phyloP scores from a whole-genome alignment of 768 basidiomycete genomes.

The Pleurotus sapidus region DNA sequence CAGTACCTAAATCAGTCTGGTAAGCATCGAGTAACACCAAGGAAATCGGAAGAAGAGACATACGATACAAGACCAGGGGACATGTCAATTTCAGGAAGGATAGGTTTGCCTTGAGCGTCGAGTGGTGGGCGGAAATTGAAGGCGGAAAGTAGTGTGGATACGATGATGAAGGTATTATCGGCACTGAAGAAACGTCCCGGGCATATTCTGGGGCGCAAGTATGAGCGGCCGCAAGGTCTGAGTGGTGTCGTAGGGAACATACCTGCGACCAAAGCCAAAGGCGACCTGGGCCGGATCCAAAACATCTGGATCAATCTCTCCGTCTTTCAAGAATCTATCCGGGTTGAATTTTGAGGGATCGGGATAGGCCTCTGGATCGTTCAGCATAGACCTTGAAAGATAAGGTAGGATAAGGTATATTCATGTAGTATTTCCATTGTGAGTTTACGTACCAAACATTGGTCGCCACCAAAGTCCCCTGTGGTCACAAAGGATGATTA shows the following conservation, averaged over 20 bases:
- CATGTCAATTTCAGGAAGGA: slow-evolving; percentile 1
- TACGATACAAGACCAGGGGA: slow-evolving; percentile 7
- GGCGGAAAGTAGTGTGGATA: slow-evolving; percentile 3
- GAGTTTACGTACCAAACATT: slow-evolving; percentile 28
- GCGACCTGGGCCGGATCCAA: slow-evolving; percentile 31
- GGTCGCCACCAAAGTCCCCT: slow-evolving; percentile 26
- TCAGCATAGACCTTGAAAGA: slow-evolving; percentile 27
- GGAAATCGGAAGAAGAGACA: neutral
- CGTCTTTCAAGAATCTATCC: slow-evolving; percentile 42
- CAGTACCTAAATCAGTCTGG: slow-evolving; percentile 14
- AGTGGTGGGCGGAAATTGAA: slow-evolving; percentile 8
- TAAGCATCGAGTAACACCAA: too few species aligned
- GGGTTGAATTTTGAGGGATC: slow-evolving; percentile 39
- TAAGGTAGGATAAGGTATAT: neutral
- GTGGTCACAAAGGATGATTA: neutral
- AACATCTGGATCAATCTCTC: slow-evolving; percentile 29
- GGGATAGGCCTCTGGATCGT: slow-evolving; percentile 30
- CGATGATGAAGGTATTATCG: neutral
- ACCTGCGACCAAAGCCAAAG: slow-evolving; percentile 32
- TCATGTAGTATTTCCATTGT: slow-evolving; percentile 4
- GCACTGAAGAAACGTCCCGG: slow-evolving; percentile 3
- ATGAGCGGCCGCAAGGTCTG: too few species aligned
- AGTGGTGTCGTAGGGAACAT: neutral
- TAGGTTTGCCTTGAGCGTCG: slow-evolving; percentile 4
- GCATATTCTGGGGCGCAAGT: slow-evolving; percentile 5